These are phyloP conservation scores for Alternaria solani DNA, from an alignment of 2,329 filamentous ascomycete species.

Conservation along the genomic window DNA sequence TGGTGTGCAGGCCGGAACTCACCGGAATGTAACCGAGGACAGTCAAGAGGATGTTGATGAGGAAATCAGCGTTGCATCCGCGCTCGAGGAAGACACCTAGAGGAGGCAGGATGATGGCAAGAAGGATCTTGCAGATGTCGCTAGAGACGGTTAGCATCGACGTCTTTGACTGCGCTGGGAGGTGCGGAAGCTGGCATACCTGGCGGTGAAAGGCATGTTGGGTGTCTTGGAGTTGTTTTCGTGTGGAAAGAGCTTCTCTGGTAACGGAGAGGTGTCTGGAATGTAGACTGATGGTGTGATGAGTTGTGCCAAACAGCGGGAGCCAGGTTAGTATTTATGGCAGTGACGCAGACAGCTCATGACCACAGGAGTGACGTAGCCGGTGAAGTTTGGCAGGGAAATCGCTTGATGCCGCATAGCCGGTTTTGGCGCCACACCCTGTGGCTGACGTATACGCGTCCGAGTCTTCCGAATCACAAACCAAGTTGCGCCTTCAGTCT, in stretches of 20 bases:
- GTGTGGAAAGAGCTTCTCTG: not conserved
- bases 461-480: slow-evolving; percentile 10
- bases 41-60: slow-evolving; percentile 93
- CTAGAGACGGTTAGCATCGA: slow-evolving; percentile 51
- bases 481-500: slow-evolving; percentile 5
- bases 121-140: slow-evolving; percentile 82
- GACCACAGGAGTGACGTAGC: slow-evolving; percentile 29
- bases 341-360: slow-evolving; percentile 29
- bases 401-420: slow-evolving; percentile 15
- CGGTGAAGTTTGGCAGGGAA: slow-evolving; percentile 8
- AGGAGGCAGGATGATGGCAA: slow-evolving; percentile 89
- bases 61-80: slow-evolving; percentile 83
- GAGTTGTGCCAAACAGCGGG: slow-evolving; percentile 19
- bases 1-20: slow-evolving; percentile 19
- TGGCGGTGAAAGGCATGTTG: slow-evolving; percentile 69
- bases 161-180: not conserved
- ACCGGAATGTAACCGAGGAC: slow-evolving; percentile 66
- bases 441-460: slow-evolving; percentile 16
- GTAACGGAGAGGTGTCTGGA: slow-evolving; percentile 3
- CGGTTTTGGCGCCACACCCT: slow-evolving; percentile 22
- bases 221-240: slow-evolving; percentile 21
- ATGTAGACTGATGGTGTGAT: slow-evolving; percentile 9
- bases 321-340: slow-evolving; percentile 37
- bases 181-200: slow-evolving; percentile 50
- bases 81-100: slow-evolving; percentile 94